A percentile compares a stretch with the other conserved stretches of the same genome.
phyloP scores from a whole-genome alignment of 495 filamentous ascomycete species.

The Chaetomium cochliodes region DNA sequence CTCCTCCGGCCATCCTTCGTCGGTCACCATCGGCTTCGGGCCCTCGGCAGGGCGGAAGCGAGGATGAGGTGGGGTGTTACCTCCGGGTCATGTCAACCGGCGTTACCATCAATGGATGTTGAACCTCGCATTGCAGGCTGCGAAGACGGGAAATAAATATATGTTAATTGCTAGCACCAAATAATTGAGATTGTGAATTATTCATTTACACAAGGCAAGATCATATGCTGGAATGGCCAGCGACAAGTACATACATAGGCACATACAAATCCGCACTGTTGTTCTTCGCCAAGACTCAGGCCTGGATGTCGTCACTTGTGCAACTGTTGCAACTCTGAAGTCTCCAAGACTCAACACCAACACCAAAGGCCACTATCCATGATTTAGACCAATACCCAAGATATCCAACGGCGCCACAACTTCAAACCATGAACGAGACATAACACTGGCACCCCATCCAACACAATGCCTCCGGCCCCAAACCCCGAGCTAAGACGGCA shows the following conservation, averaged over 20 bases:
- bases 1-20: not conserved
- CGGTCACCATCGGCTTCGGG: conserved; percentile 17
- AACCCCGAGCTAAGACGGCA: conserved; percentile 66
- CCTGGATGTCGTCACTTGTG: no score
- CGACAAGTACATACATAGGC: no score
- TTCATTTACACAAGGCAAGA: no score
- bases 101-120: not conserved
- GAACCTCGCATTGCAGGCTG: not conserved
- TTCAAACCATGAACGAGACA: not conserved
- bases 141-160: no score
- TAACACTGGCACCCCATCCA: not conserved
- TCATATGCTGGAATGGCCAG: no score
- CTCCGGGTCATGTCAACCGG: conserved; percentile 14
- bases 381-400: not conserved
- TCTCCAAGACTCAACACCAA: not conserved
- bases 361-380: not conserved
- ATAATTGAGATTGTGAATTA: no score
- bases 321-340: no score
- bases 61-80: not conserved
- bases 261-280: no score
- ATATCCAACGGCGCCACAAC: not conserved
- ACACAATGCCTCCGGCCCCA: conserved; percentile 26
- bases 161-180: no score
- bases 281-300: no score
- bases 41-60: conserved; percentile 19